Percentiles rank a stretch among this genome's conserved stretches.
phyloP scores from a whole-genome alignment of 257 asterid genomes.

The Nicotiana knightiana region DNA sequence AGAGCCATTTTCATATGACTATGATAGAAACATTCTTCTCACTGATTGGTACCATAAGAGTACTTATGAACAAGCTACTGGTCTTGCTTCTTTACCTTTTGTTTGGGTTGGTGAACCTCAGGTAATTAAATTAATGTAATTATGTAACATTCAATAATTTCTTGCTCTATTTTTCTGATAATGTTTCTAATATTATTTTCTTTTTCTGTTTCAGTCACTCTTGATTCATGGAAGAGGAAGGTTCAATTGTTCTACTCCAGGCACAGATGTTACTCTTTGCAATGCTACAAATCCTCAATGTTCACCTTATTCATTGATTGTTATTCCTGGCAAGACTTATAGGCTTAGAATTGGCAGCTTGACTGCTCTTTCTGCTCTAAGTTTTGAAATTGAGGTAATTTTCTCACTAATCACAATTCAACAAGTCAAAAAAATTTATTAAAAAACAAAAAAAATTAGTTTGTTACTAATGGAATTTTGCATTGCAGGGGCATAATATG shows the following conservation, averaged over 20 bases:
- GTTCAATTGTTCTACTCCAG: constrained; percentile 55
- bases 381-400: constrained; percentile 70
- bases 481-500: constrained; percentile 60
- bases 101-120: constrained; percentile 95
- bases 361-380: constrained; percentile 71
- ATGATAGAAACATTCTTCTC: constrained; percentile 63
- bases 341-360: constrained; percentile 83
- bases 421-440: neutral
- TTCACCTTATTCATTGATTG: constrained; percentile 46
- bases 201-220: constrained; percentile 47
- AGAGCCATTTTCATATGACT: constrained; percentile 67
- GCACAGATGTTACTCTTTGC: constrained; percentile 31
- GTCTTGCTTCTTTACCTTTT: constrained; percentile 64
- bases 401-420: neutral
- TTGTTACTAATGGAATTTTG: neutral
- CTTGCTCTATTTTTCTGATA: neutral
- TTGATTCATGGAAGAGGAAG: constrained; percentile 83
- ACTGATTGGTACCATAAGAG: constrained; percentile 81
- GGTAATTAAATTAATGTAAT: constrained; percentile 24
- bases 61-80: constrained; percentile 53
- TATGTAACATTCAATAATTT: no score
- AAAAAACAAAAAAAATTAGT: neutral
- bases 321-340: constrained; percentile 68
- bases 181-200: neutral
- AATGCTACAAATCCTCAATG: constrained; percentile 71